Evolutionary conservation across 179 eudicot species (phyloP).

Genomic region (Actinidia chinensis): DNA sequence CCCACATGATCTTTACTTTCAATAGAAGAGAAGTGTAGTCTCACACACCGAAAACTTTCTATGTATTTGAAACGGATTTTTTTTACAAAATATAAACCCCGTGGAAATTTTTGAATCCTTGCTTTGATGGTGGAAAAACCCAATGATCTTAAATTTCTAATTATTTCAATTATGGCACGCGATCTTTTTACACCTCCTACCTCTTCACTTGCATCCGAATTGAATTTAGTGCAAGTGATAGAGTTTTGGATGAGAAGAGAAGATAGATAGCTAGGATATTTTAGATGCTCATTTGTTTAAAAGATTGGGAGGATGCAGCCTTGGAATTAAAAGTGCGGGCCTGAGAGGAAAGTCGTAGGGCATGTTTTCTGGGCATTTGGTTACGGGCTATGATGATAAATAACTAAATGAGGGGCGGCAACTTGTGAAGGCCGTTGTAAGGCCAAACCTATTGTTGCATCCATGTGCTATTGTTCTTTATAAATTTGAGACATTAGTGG

Average conservation of each 20-base stretch:
- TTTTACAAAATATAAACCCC: too few species aligned
- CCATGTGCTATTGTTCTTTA: too few species aligned
- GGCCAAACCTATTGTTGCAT: too few species aligned
- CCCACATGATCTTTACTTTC: background rate
- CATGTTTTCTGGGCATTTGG: too few species aligned
- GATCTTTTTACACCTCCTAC: background rate
- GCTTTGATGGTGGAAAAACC: background rate
- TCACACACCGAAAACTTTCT: background rate
- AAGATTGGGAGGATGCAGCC: background rate
- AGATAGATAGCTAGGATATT: background rate
- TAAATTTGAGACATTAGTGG: too few species aligned
- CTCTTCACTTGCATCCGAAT: background rate
- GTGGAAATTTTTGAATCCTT: background rate
- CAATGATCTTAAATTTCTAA: background rate
- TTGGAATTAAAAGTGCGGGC: too few species aligned
- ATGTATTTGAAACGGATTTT: too few species aligned
- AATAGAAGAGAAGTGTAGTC: background rate
- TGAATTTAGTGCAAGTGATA: background rate
- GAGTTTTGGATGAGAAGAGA: background rate
- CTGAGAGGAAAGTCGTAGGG: too few species aligned
- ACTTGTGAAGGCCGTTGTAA: too few species aligned
- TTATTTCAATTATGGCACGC: too few species aligned
- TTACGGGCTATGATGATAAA: too few species aligned
- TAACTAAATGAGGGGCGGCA: too few species aligned
- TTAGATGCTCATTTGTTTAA: background rate